Base-by-base conservation (phyloP, 2,329 filamentous ascomycete genomes). In the Emmonsia crescens region DNA sequence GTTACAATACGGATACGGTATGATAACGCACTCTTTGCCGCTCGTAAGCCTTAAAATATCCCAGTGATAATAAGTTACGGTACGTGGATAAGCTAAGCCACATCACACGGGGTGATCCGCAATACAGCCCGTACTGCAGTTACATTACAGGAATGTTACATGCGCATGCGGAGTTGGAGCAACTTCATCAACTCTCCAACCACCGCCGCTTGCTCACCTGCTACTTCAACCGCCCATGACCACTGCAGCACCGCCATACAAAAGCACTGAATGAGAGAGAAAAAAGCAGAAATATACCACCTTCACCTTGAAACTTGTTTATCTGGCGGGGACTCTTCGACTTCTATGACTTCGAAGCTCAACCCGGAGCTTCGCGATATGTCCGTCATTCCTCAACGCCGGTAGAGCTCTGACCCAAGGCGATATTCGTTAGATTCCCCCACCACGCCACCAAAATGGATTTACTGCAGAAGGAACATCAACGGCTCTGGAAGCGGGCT, bases 391-490 rank as follows among this genome's bases (percentile, higher is more conserved):
- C 24, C 14, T 29, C 57, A 52, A 46, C 29, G 29, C 55, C 55
- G 55, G 40, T 57, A 61, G 36, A 61, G 33, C 49, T 66, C 54
- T 62, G 65, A 55, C 63, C 63, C 62, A 54, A 51, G 24, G 67
- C 68, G 68, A 71, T 71, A 71, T 72, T 64, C 67, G 61, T 67
- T 62, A 64, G 31, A 24, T 38, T 38, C 5, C 31, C 19, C 33
- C 52, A 21, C 33, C n/a, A 40, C 49, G n/a, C 64, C 57, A 58
- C 56, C 57, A 68, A 68, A 59, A 87, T 87, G 84, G 84, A 87
- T 67, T 75, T 79, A 62, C 78, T 96, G 66, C 83, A 89, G 73
- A 85, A 85, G 68, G 90, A 95, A 72, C 83, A 94, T 67, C 82
- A 85, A 66, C 84, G 85, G 69, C 84, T 95, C 63, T 83, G 84